Conservation (phyloP, 2,329 filamentous ascomycete genomes). For the Sporothrix inflata region DNA sequence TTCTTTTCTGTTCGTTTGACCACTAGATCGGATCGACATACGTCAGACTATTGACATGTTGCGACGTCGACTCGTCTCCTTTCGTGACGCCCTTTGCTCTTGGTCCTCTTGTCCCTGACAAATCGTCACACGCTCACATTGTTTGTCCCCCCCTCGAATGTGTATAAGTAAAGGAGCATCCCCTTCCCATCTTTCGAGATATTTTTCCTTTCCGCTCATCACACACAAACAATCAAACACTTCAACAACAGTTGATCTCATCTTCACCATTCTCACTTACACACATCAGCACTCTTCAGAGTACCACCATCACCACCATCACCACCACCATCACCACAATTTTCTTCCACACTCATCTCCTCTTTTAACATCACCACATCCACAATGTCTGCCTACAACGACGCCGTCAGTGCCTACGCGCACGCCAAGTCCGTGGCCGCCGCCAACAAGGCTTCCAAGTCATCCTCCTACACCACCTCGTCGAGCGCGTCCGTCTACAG, state of each 20-base stretch:
- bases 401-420: slow-evolving; percentile 32
- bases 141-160: neutral
- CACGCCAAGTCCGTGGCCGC: neutral
- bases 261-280: neutral
- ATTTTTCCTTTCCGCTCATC: slow-evolving; percentile 6
- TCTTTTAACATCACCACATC: neutral
- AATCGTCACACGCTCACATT: neutral
- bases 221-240: slow-evolving; percentile 7
- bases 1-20: no score
- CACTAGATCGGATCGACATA: neutral
- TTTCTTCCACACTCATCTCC: neutral
- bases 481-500: slow-evolving; percentile 26
- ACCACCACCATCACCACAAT: no score
- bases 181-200: neutral
- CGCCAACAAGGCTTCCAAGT: slow-evolving; percentile 38
- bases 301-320: no score
- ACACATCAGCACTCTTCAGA: neutral
- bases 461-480: slow-evolving; percentile 36
- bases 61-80: neutral
- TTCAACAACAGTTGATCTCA: slow-evolving; percentile 9
- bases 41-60: slow-evolving; percentile 18
- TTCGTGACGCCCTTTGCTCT: neutral
- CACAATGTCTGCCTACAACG: slow-evolving; percentile 26
- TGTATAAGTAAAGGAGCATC: slow-evolving; percentile 26
- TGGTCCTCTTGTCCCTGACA: neutral